phyloP scores from a whole-genome alignment of 1,139 yeast genomes.

The Geotrichum restrictum region DNA sequence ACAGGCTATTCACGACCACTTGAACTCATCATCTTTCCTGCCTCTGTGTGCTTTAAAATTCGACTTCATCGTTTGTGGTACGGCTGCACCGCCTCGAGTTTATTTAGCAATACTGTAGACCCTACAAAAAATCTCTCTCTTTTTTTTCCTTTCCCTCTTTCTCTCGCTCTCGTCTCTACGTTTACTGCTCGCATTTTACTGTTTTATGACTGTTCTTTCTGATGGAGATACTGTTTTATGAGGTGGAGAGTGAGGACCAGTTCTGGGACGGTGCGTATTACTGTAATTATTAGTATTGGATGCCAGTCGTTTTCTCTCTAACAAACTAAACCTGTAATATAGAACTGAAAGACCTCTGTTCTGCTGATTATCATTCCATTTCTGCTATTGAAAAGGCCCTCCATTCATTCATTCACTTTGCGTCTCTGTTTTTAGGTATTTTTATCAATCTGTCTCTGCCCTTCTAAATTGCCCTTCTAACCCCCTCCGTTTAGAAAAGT shows the following conservation, averaged over 20 bases:
- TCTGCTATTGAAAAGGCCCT: slow-evolving; percentile 29
- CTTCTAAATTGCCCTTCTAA: slow-evolving; percentile 23
- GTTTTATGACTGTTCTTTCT: background rate
- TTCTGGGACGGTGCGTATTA: slow-evolving; percentile 34
- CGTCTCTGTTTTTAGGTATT: slow-evolving; percentile 29
- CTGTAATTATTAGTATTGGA: background rate
- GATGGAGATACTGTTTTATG: slow-evolving; percentile 36
- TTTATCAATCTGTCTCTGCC: background rate
- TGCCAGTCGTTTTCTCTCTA: too few relatives aligned
- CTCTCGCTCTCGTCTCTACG: too few relatives aligned
- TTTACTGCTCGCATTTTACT: background rate
- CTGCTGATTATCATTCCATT: slow-evolving; percentile 31
- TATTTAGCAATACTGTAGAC: too few relatives aligned
- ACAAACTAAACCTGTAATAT: too few relatives aligned
- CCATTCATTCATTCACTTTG: slow-evolving; percentile 30
- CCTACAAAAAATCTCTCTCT: too few relatives aligned
- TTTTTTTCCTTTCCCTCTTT: too few relatives aligned
- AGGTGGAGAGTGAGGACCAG: slow-evolving; percentile 34
- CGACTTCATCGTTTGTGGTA: too few relatives aligned
- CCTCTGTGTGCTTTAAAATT: too few relatives aligned
- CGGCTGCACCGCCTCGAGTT: too few relatives aligned
- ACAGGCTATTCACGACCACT: too few relatives aligned
- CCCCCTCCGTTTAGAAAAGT: too few relatives aligned
- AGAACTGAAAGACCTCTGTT: slow-evolving; percentile 31
- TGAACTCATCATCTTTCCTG: too few relatives aligned